Base-by-base conservation (phyloP, 2,329 filamentous ascomycete genomes). In the Chaetothyriales sp. region DNA sequence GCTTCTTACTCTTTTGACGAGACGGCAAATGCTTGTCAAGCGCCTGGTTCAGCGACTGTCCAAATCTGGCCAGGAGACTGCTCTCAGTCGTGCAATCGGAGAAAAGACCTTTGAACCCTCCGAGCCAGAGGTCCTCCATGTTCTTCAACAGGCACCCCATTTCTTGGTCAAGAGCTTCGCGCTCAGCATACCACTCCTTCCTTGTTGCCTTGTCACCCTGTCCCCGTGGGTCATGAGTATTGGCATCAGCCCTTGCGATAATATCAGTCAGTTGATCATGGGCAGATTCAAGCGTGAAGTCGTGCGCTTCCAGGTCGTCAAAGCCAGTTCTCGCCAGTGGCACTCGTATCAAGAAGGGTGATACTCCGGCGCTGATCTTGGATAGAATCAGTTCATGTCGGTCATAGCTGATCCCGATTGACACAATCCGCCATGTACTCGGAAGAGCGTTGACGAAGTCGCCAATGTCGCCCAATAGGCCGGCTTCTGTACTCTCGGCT, bases 31-130 rank as follows among this genome's bases (percentile, higher is more conserved):
- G 80, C 53, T 84, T 84, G 62, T 90, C 81, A 9, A 98, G 74
- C 2, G 92, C 83, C 51, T 77, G 78, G 50, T 89, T 77, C 56
- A 98, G 88, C 3, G 78, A 79, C 62, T 78, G 80, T 32, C 87
- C 80, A 63, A 98, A 96, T 26, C 78, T 78, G 4, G 78, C 76
- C 28, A 96, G 69, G 9, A 86, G 70, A 22, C 81, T 75, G 1
- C 77, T 70, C 18, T 83, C 74, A 39, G 76, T 74, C 47, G 72
- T 66, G 49, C 84, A 78, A 49, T 86, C 83, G 1, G 87, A 89
- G 62, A 98, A 90, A n/a, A 98, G 83, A 15, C 90, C 89, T 51
- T 81, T 83, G 74, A 98, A 98, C 0, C 92, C 92, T 47, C 90
- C 89, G 4, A 98, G 78, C 92, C 92, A 98, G 19, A 92, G 81